These are phyloP conservation scores for Plasmodium adleri DNA, from an alignment of 169 alveolate genomes.

Conservation along the genomic window DNA sequence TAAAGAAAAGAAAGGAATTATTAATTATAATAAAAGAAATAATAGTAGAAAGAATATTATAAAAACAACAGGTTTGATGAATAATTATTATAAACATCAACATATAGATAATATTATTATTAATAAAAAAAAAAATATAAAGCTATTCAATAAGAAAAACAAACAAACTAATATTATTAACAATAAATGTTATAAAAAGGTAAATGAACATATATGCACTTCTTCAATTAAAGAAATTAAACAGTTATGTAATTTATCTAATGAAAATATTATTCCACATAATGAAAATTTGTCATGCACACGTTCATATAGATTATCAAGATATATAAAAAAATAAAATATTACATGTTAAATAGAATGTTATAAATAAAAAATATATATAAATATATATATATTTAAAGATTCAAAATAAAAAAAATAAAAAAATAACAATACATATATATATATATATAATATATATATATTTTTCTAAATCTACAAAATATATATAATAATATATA, in stretches of 20 bases:
- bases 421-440: constrained; percentile 1
- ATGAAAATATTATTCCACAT: constrained; percentile 51
- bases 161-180: not conserved
- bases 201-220: constrained; percentile 13
- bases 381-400: not conserved
- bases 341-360: not conserved
- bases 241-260: constrained; percentile 52
- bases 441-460: not conserved
- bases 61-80: not conserved
- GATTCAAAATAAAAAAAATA: not conserved
- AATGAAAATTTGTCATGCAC: constrained; percentile 25
- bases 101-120: constrained; percentile 4
- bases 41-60: constrained; percentile 18
- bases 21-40: not conserved
- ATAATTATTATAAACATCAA: not conserved
- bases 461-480: too few species aligned
- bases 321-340: constrained; percentile 21
- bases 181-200: constrained; percentile 4
- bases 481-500: too few species aligned
- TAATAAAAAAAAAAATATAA: not conserved
- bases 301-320: constrained; percentile 50
- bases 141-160: not conserved
- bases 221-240: constrained; percentile 31
- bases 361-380: not conserved
- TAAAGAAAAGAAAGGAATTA: too few species aligned